Conservation (phyloP, 176 grass and related monocot species). For the Oryza longistaminata region DNA sequence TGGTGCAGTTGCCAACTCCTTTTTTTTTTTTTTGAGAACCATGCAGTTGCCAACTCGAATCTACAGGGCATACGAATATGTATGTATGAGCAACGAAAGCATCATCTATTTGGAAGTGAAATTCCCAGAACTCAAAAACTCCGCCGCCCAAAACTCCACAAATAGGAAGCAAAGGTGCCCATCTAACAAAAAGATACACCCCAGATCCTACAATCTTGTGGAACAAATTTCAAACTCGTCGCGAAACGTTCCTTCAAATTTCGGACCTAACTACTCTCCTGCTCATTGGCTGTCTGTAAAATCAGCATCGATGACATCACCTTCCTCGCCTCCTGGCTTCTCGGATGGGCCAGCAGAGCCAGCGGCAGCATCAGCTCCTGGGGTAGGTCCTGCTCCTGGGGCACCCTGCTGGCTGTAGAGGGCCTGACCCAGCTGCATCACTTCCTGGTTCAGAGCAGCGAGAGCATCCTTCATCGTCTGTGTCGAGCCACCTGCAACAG, state of each 20-base stretch:
- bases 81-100: neutral
- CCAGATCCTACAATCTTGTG: constrained; percentile 30
- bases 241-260: neutral
- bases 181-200: constrained; percentile 32
- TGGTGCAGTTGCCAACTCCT: neutral
- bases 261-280: constrained; percentile 5
- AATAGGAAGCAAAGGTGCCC: constrained; percentile 28
- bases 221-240: neutral
- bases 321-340: constrained; percentile 40
- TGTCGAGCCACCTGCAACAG: constrained; percentile 43
- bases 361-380: constrained; percentile 42
- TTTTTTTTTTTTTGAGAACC: too few species aligned
- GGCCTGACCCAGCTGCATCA: constrained; percentile 77
- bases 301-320: constrained; percentile 70
- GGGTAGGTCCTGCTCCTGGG: constrained; percentile 36
- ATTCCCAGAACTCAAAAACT: neutral
- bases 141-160: constrained; percentile 19
- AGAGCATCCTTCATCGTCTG: constrained; percentile 65
- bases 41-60: neutral
- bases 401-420: constrained; percentile 65
- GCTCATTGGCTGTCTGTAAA: constrained; percentile 67
- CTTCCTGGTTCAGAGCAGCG: constrained; percentile 62
- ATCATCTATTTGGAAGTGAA: neutral
- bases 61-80: neutral
- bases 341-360: constrained; percentile 41